Evolutionary conservation across 352 stramenopile genomes (phyloP).

Genomic region (Blastocystis sp.): DNA sequence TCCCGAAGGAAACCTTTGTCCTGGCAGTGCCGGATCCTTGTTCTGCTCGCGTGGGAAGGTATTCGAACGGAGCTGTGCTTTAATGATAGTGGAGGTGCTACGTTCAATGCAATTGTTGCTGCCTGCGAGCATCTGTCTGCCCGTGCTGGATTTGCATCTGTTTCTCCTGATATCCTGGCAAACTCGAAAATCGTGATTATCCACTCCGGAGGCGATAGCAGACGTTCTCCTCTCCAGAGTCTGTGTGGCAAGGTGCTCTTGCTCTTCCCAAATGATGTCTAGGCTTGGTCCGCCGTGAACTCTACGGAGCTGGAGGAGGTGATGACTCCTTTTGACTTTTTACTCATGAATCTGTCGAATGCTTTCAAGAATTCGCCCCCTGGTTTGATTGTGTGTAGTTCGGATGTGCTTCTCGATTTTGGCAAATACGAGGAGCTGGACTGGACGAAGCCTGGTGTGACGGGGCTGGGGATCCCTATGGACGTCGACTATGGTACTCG

Average conservation of each 20-base stretch:
- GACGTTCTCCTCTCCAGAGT: conserved; percentile 56
- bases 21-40: conserved; percentile 60
- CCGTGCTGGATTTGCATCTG: conserved; percentile 54
- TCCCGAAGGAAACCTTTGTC: conserved; percentile 59
- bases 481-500: conserved; percentile 47
- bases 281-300: conserved; percentile 60
- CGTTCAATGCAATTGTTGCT: conserved; percentile 63
- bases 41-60: conserved; percentile 61
- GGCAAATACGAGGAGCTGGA: not conserved
- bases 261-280: not conserved
- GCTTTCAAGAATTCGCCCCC: conserved; percentile 22
- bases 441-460: conserved; percentile 57
- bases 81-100: conserved; percentile 55
- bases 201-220: conserved; percentile 62
- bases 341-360: conserved; percentile 42
- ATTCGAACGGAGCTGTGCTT: not conserved
- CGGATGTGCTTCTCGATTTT: conserved; percentile 61
- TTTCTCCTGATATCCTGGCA: conserved; percentile 53
- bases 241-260: conserved; percentile 56
- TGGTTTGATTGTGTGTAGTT: conserved; percentile 58
- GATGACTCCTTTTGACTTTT: conserved; percentile 62
- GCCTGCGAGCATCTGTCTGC: conserved; percentile 58
- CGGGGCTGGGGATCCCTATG: conserved; percentile 59
- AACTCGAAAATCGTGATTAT: conserved; percentile 64
- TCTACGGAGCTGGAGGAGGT: conserved; percentile 23